These are phyloP conservation scores for Apium graveolens DNA, from an alignment of 129 eudicot genomes.

Conservation along the genomic window DNA sequence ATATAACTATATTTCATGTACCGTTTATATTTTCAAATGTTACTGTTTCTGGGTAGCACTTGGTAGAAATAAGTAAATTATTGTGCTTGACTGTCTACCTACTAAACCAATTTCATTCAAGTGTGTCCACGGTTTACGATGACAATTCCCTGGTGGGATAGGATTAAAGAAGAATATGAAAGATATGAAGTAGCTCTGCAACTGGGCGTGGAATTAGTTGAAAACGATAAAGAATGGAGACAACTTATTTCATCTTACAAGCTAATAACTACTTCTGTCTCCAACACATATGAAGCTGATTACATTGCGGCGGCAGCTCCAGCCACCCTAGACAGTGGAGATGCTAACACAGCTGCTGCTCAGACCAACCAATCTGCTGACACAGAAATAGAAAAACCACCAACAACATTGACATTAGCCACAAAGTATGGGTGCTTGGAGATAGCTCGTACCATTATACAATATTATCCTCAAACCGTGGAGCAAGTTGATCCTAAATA, in stretches of 20 bases:
- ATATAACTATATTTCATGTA: background rate
- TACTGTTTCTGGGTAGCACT: background rate
- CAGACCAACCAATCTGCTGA: background rate
- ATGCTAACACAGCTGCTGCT: too few relatives aligned
- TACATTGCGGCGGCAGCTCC: too few relatives aligned
- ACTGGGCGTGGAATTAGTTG: slow-evolving; percentile 19
- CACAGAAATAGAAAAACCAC: background rate
- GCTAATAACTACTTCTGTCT: too few relatives aligned
- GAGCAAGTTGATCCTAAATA: slow-evolving; percentile 26
- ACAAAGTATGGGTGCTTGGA: slow-evolving; percentile 27
- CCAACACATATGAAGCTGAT: background rate
- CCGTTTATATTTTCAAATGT: background rate
- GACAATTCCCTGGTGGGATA: background rate
- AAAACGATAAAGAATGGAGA: slow-evolving; percentile 26
- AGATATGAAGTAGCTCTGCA: slow-evolving; percentile 21
- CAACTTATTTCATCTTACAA: background rate
- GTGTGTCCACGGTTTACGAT: background rate
- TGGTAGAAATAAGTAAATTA: background rate
- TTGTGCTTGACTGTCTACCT: background rate
- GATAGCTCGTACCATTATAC: slow-evolving; percentile 23
- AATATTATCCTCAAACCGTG: slow-evolving; percentile 25
- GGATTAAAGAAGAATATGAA: slow-evolving; percentile 6
- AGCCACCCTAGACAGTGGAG: too few relatives aligned
- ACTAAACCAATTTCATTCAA: background rate
- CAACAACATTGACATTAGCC: slow-evolving; percentile 35